Evolutionary conservation across 768 basidiomycete genomes (phyloP).

Genomic region (Clathrus columnatus): DNA sequence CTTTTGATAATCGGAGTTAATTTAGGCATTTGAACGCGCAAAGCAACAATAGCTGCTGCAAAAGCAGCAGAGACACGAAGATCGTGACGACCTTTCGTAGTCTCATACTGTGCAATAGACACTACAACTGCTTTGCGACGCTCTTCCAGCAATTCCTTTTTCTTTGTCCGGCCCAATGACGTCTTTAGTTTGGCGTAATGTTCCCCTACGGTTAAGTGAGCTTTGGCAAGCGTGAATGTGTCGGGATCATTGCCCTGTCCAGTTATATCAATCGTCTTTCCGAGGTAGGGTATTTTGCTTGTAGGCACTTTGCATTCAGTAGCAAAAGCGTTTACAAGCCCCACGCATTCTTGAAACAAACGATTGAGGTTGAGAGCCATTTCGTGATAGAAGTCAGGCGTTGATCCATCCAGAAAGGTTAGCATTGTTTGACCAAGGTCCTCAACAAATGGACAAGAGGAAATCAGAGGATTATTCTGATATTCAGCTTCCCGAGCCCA

Average conservation of each 20-base stretch:
- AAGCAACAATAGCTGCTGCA: constrained; percentile 84
- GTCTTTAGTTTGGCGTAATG: constrained; percentile 72
- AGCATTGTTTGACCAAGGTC: constrained; percentile 64
- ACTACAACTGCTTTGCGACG: constrained; percentile 58
- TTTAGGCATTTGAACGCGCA: constrained; percentile 81
- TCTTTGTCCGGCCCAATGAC: constrained; percentile 67
- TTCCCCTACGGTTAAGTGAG: constrained; percentile 56
- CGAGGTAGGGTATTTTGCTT: constrained; percentile 70
- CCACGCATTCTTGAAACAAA: constrained; percentile 70
- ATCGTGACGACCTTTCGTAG: constrained; percentile 80
- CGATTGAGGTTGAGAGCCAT: constrained; percentile 75
- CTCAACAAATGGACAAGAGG: constrained; percentile 49
- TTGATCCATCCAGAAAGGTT: constrained; percentile 60
- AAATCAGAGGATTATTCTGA: constrained; percentile 35
- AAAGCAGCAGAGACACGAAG: constrained; percentile 82
- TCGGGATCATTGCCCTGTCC: constrained; percentile 40
- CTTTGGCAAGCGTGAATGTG: constrained; percentile 74
- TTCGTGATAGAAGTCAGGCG: constrained; percentile 82
- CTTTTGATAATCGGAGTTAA: constrained; percentile 94
- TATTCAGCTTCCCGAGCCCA: constrained; percentile 55
- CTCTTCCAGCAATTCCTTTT: constrained; percentile 70
- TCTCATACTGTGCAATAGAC: constrained; percentile 70
- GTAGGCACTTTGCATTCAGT: constrained; percentile 82
- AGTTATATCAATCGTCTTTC: constrained; percentile 67
- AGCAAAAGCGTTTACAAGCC: constrained; percentile 73